Evolutionary conservation across 2,329 filamentous ascomycete species (phyloP).

Genomic region (Phyllosticta citribraziliensis): DNA sequence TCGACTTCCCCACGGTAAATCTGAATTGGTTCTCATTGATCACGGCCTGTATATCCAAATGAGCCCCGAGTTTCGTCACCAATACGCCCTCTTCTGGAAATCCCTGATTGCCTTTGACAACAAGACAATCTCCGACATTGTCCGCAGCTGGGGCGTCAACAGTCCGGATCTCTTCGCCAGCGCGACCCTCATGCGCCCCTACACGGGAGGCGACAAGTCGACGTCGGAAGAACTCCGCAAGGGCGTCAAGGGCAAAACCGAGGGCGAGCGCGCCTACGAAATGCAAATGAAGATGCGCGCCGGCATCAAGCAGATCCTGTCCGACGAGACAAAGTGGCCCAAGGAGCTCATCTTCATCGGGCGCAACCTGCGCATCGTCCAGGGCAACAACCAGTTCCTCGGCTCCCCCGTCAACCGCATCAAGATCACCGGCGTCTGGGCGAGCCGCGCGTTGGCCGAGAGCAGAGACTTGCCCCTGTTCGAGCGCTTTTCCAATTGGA

Average conservation of each 20-base stretch:
- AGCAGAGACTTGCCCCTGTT: constrained; percentile 52
- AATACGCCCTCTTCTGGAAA: constrained; percentile 85
- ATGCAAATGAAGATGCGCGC: constrained; percentile 66
- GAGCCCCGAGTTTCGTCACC: constrained; percentile 68
- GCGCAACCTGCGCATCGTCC: constrained; percentile 83
- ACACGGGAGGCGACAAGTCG: constrained; percentile 69
- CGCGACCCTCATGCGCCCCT: constrained; percentile 81
- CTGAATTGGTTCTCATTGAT: constrained; percentile 91
- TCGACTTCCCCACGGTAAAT: constrained; percentile 66
- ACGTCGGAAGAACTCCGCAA: constrained; percentile 51
- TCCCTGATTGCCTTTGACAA: constrained; percentile 91
- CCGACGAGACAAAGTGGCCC: constrained; percentile 80
- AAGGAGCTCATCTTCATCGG: constrained; percentile 82
- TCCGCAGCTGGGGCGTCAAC: constrained; percentile 74
- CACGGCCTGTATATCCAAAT: constrained; percentile 95
- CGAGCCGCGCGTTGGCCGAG: constrained; percentile 71
- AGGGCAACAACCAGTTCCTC: constrained; percentile 85
- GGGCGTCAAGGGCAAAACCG: constrained; percentile 44
- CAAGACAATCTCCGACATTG: constrained; percentile 61
- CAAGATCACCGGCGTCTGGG: constrained; percentile 91
- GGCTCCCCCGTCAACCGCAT: constrained; percentile 82
- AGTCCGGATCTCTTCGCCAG: constrained; percentile 86
- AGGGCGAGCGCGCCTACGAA: constrained; percentile 56
- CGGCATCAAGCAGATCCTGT: constrained; percentile 68
- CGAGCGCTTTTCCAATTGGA: constrained; percentile 59